Evolutionary conservation across 2,329 filamentous ascomycete genomes (phyloP).

Genomic region (Aurifilum marmelostoma): DNA sequence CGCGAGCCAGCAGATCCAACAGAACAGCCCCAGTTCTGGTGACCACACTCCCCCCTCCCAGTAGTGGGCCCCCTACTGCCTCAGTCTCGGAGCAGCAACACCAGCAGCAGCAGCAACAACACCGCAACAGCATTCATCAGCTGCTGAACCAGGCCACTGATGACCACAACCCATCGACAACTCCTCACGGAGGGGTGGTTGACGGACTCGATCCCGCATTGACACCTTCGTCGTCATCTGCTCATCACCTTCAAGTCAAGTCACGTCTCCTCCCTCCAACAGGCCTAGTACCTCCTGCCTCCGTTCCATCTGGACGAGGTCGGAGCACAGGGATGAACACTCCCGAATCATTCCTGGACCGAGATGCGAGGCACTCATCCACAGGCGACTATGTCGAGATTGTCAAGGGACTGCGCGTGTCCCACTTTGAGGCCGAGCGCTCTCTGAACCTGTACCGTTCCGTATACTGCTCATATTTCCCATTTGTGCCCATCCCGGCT

Average conservation of each 20-base stretch:
- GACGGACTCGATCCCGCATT: slow-evolving; percentile 14
- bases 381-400: slow-evolving; percentile 36
- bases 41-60: slow-evolving; percentile 26
- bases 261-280: slow-evolving; percentile 19
- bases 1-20: slow-evolving; percentile 36
- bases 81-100: slow-evolving; percentile 15
- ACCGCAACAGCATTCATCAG: slow-evolving; percentile 26
- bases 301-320: slow-evolving; percentile 8
- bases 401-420: slow-evolving; percentile 42
- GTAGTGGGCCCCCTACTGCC: slow-evolving; percentile 15
- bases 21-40: slow-evolving; percentile 28
- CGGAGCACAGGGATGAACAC: not conserved
- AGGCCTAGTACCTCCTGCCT: slow-evolving; percentile 12
- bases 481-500: slow-evolving; percentile 42
- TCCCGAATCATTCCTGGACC: slow-evolving; percentile 1
- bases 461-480: slow-evolving; percentile 41
- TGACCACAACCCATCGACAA: not conserved
- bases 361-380: not conserved
- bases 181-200: slow-evolving; percentile 4
- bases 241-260: slow-evolving; percentile 14
- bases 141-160: slow-evolving; percentile 27
- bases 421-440: slow-evolving; percentile 38
- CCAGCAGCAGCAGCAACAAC: slow-evolving; percentile 9
- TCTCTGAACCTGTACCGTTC: slow-evolving; percentile 41
- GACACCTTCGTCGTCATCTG: slow-evolving; percentile 18